Evolutionary conservation across 345 rosid species (phyloP), one percentile per base, ranked within the genome.

Genomic region (Lepidium aucheri): DNA sequence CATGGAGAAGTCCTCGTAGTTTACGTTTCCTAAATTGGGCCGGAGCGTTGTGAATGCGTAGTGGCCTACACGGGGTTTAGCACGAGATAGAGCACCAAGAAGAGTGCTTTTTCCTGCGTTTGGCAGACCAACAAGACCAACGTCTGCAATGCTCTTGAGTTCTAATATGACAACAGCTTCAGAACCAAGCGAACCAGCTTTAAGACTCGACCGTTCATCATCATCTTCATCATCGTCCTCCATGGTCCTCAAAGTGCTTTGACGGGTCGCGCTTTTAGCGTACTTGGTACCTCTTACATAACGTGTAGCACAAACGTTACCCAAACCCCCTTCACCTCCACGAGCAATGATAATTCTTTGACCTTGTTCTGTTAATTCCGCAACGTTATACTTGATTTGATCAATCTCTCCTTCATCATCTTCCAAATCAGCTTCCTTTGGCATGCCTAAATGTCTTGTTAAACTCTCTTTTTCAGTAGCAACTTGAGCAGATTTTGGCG

Each of bases 101-200:
- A 93, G 96, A 38, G 96, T 93, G 49, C 97, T 93, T 77, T 93
- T 93, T 45, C 97, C 97, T 5, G 96, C 97, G 68, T 86, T 93
- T 56, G 98, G 97, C 92, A 93, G 83, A 12, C 98, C 98, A 1
- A 93, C 97, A 34, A 90, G 86, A n/a, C 99, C 96, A 54, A 93
- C 97, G 47, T 93, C 99, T 2, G 99, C 97, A 9, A 93, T 90
- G 81, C 92, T 90, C 76, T 93, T 93, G 52, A 90, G 88, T 71
- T 93, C 99, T 50, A 93, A 70, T 49, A 90, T 72, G 58, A 88
- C 67, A 47, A 80, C 63, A 46, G 90, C 76, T 63, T 86, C 88
- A 1, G 89, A 80, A 50, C 96, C 97, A 8, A 80, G 90, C 6
- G 58, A 63, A 35, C 99, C 97, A 5, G 73, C 64, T 71, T 70